Percentiles rank a stretch among this genome's conserved stretches.
phyloP scores from a whole-genome alignment of 352 stramenopile genomes.

The Phytophthora fragariae region DNA sequence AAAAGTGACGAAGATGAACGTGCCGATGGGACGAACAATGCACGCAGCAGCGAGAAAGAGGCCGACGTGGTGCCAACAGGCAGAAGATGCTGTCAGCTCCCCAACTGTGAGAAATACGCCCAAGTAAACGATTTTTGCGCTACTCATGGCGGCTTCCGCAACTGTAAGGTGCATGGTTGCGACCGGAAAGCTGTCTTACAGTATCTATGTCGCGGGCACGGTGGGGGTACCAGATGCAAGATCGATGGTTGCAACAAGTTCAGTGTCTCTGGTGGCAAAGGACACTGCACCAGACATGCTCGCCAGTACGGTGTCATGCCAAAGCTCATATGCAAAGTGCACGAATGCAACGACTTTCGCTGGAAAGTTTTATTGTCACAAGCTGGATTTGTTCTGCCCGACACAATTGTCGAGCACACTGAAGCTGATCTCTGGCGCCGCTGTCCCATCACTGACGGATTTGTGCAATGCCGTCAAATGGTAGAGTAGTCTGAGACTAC shows the following conservation, averaged over 20 bases:
- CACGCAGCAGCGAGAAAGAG: neutral
- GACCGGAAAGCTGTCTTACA: neutral
- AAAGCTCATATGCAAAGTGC: neutral
- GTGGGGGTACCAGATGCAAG: slow-evolving; percentile 3
- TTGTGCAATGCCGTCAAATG: too few species aligned
- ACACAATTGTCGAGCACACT: too few species aligned
- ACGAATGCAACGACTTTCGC: neutral
- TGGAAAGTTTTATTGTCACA: neutral
- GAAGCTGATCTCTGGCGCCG: too few species aligned
- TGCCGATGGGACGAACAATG: neutral
- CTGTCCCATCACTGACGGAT: too few species aligned
- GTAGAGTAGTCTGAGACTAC: too few species aligned
- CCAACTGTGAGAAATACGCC: neutral
- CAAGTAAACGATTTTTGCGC: slow-evolving; percentile 10
- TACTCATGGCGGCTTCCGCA: slow-evolving; percentile 3
- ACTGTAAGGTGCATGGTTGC: slow-evolving; percentile 16
- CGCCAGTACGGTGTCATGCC: slow-evolving; percentile 8
- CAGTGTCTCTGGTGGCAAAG: neutral
- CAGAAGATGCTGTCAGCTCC: neutral
- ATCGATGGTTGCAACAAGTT: slow-evolving; percentile 1
- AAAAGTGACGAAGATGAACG: neutral
- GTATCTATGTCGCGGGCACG: neutral
- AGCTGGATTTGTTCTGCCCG: too few species aligned
- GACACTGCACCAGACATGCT: slow-evolving; percentile 5
- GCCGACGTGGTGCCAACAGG: neutral